Conservation (phyloP, 1,284 basidiomycete species). For the Cutaneotrichosporon sp. region DNA sequence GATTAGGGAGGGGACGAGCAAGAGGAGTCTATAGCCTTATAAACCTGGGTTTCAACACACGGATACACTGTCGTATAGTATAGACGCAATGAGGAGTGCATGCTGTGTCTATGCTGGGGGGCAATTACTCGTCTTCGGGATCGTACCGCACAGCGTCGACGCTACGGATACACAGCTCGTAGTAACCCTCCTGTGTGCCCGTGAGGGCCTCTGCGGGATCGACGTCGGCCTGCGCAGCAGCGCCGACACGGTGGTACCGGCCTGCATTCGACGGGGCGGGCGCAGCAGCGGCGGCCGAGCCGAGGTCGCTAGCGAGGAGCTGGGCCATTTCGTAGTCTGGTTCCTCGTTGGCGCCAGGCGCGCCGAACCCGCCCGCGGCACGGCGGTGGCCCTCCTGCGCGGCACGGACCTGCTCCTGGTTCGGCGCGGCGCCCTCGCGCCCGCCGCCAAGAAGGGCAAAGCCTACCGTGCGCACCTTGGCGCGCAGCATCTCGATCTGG, state of each 20-base stretch:
- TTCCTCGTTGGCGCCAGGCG: conserved; percentile 17
- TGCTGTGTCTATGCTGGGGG: too few species aligned
- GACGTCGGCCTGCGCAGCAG: conserved; percentile 2
- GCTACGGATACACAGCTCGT: conserved; percentile 48
- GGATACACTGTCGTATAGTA: too few species aligned
- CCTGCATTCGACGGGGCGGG: background rate
- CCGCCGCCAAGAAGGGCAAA: conserved; percentile 48
- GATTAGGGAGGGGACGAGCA: background rate
- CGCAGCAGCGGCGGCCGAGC: background rate
- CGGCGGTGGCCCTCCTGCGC: conserved; percentile 11
- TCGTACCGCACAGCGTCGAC: conserved; percentile 46
- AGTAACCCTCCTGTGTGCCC: conserved; percentile 42
- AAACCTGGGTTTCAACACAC: too few species aligned
- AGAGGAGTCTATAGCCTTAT: too few species aligned
- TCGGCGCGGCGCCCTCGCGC: conserved; percentile 21
- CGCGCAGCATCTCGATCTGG: conserved; percentile 49
- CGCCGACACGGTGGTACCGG: conserved; percentile 34
- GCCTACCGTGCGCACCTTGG: conserved; percentile 50
- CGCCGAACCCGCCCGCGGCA: conserved; percentile 33
- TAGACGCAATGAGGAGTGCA: too few species aligned
- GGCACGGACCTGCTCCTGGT: conserved; percentile 1
- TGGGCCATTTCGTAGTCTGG: conserved; percentile 31
- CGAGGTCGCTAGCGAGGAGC: conserved; percentile 22
- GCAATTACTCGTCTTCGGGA: conserved; percentile 27
- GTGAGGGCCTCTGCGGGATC: background rate